Percentiles rank a stretch among this genome's conserved stretches.
These are phyloP conservation scores for Haplographium delicatum DNA, from an alignment of 495 filamentous ascomycete species.

Conservation along the genomic window DNA sequence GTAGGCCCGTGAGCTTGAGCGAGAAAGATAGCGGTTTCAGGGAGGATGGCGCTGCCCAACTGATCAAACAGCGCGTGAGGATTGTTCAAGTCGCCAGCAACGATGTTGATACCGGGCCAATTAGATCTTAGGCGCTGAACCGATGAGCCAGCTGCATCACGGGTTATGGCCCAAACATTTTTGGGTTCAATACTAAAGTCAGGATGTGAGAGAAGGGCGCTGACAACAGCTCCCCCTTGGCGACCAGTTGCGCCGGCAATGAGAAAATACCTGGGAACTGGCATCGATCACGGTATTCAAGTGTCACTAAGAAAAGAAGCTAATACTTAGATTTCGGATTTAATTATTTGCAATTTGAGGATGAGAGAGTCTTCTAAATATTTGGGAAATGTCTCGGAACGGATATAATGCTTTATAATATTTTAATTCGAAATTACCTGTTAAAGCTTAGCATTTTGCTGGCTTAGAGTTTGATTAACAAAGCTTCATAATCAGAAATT, in stretches of 20 bases:
- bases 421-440: not conserved
- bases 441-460: too few species aligned
- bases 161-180: conserved; percentile 49
- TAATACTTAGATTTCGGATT: not conserved
- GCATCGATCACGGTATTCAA: not conserved
- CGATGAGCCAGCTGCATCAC: conserved; percentile 44
- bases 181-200: not conserved
- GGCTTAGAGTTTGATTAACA: too few species aligned
- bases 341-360: not conserved
- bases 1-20: conserved; percentile 27
- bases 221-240: conserved; percentile 5
- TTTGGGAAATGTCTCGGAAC: not conserved
- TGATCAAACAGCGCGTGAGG: conserved; percentile 32
- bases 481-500: too few species aligned
- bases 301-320: not conserved
- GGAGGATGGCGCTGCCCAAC: conserved; percentile 23
- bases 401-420: not conserved
- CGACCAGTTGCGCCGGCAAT: conserved; percentile 8
- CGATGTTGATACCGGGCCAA: conserved; percentile 22
- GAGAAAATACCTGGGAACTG: not conserved
- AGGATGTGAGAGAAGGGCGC: conserved; percentile 3
- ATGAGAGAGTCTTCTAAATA: not conserved
- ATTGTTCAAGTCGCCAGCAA: conserved; percentile 19
- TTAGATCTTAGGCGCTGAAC: conserved; percentile 43
- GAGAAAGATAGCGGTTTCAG: conserved; percentile 35